These are phyloP conservation scores for Fusarium sp. DNA, from an alignment of 2,329 filamentous ascomycete species.

Conservation along the genomic window DNA sequence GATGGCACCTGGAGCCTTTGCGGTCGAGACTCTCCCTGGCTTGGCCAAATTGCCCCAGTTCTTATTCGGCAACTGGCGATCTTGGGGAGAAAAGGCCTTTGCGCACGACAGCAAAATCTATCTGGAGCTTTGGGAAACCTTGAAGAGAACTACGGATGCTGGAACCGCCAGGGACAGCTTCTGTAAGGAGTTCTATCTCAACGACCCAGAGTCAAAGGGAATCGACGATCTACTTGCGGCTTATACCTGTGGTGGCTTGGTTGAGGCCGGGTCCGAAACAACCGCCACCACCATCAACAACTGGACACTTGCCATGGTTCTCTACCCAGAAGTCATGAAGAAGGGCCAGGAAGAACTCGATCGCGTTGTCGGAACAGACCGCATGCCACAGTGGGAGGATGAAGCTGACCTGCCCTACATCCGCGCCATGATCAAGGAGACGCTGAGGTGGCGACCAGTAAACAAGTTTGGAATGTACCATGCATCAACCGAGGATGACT, in stretches of 20 bases:
- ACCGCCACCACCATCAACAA: conserved; percentile 48
- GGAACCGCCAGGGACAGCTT: conserved; percentile 33
- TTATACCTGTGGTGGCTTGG: conserved; percentile 30
- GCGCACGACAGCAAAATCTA: conserved; percentile 33
- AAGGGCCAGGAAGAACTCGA: conserved; percentile 52
- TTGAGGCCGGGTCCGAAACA: conserved; percentile 40
- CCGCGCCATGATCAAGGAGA: conserved; percentile 57
- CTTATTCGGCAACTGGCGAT: conserved; percentile 21
- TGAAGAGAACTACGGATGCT: conserved; percentile 17
- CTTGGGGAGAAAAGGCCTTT: conserved; percentile 23
- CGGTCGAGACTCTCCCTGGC: conserved; percentile 17
- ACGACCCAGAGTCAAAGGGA: conserved; percentile 26
- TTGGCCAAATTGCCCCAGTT: conserved; percentile 12
- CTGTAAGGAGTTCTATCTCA: conserved; percentile 29
- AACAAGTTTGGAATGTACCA: conserved; percentile 32
- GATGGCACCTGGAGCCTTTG: conserved; percentile 21
- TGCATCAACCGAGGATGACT: conserved; percentile 19
- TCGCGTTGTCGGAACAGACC: conserved; percentile 50
- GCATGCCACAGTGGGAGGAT: conserved; percentile 54
- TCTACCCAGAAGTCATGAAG: conserved; percentile 50
- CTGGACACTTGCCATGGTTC: conserved; percentile 60
- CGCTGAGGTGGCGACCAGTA: conserved; percentile 55
- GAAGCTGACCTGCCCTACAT: conserved; percentile 56
- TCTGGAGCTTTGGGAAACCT: conserved; percentile 23
- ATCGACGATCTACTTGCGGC: conserved; percentile 33